Evolutionary conservation across 495 filamentous ascomycete species (phyloP).

Genomic region (Aspergillus campestris): DNA sequence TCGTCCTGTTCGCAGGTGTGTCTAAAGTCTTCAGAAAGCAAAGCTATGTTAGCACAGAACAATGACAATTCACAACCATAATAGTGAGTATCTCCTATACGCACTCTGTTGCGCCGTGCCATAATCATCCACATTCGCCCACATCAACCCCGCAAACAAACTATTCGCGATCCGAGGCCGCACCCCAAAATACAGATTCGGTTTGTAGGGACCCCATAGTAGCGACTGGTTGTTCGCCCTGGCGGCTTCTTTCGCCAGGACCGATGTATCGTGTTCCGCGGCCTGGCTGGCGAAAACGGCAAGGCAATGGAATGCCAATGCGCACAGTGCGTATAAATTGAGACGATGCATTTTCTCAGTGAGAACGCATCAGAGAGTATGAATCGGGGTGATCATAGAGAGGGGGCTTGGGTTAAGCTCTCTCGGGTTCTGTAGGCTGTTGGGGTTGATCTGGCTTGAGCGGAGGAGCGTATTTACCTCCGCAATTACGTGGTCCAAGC

Average conservation of each 20-base stretch:
- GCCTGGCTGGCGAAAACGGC: conserved; percentile 25
- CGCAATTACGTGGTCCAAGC: conserved; percentile 37
- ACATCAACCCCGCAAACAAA: conserved; percentile 76
- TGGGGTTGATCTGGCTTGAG: conserved; percentile 15
- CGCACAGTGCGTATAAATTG: conserved; percentile 18
- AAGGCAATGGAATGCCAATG: conserved; percentile 24
- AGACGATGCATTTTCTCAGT: conserved; percentile 25
- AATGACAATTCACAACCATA: conserved; percentile 1
- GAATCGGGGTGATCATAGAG: conserved; percentile 4
- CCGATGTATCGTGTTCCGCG: conserved; percentile 25
- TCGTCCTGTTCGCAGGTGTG: conserved; percentile 96
- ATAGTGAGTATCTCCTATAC: conserved; percentile 26
- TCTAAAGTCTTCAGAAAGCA: conserved; percentile 56
- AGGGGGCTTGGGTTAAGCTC: background rate
- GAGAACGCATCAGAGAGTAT: conserved; percentile 16
- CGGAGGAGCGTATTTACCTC: conserved; percentile 17
- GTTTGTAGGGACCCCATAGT: conserved; percentile 93
- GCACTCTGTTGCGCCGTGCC: conserved; percentile 68
- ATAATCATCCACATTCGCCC: conserved; percentile 81
- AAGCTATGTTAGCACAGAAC: background rate
- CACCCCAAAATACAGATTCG: conserved; percentile 93
- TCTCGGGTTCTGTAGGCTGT: background rate
- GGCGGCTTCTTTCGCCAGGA: conserved; percentile 34
- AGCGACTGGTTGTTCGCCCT: conserved; percentile 71
- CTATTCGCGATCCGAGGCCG: conserved; percentile 81